Evolutionary conservation across 2,329 filamentous ascomycete genomes (phyloP).

Genomic region (Neonectria neomacrospora): DNA sequence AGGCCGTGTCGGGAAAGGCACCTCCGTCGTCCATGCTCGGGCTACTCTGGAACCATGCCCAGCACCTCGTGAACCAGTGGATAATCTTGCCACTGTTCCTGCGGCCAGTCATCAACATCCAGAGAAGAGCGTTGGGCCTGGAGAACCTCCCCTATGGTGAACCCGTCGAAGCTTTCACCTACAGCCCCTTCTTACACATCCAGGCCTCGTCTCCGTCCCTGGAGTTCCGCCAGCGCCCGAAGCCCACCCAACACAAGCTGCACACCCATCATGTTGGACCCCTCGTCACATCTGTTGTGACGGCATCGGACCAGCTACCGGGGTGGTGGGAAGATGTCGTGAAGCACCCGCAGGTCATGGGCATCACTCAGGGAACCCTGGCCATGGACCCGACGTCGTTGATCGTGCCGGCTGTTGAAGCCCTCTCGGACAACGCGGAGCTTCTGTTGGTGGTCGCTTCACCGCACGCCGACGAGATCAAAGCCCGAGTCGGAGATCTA

Average conservation of each 20-base stretch:
- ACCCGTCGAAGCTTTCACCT: conserved; percentile 47
- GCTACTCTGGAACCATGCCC: conserved; percentile 43
- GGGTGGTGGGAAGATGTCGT: conserved; percentile 48
- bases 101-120: conserved; percentile 46
- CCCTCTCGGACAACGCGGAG: conserved; percentile 43
- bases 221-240: conserved; percentile 47
- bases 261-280: conserved; percentile 49
- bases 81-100: conserved; percentile 43
- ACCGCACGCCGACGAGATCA: conserved; percentile 44
- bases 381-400: conserved; percentile 51
- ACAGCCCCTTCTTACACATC: conserved; percentile 53
- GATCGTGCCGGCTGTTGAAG: conserved; percentile 52
- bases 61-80: conserved; percentile 44
- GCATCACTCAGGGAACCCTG: conserved; percentile 53
- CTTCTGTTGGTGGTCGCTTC: conserved; percentile 50
- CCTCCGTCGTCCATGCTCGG: conserved; percentile 45
- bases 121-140: conserved; percentile 47
- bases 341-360: conserved; percentile 45
- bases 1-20: conserved; percentile 47
- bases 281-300: conserved; percentile 43
- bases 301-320: conserved; percentile 39
- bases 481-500: conserved; percentile 31
- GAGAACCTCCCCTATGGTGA: conserved; percentile 44
- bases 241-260: conserved; percentile 30
- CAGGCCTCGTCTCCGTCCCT: conserved; percentile 50